Percentiles rank a stretch among this genome's conserved stretches.
phyloP scores from a whole-genome alignment of 2,329 filamentous ascomycete genomes.

The Cordyceps cateniannulata region DNA sequence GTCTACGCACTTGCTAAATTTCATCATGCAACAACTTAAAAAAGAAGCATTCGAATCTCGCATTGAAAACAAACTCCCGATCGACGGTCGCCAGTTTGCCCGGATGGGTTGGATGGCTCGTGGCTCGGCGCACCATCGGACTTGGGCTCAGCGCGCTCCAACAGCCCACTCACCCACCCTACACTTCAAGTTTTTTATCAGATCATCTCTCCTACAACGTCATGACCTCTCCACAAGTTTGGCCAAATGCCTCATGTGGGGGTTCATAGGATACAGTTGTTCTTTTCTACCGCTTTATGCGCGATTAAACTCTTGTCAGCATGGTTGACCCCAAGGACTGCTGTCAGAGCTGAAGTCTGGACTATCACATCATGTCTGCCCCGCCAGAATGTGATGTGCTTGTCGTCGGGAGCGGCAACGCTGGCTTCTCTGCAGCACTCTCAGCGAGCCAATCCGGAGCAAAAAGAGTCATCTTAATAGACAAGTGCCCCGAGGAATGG shows the following conservation, averaged over 20 bases:
- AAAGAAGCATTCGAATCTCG: not conserved
- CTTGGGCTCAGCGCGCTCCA: not conserved
- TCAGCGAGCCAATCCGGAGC: slow-evolving; percentile 45
- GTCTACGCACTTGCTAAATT: not conserved
- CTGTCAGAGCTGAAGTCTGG: not conserved
- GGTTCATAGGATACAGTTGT: not conserved
- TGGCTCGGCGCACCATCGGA: slow-evolving; percentile 2
- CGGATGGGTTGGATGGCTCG: not conserved
- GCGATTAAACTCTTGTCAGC: not conserved
- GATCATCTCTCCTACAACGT: not conserved
- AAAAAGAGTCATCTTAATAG: slow-evolving; percentile 45
- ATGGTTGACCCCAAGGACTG: not conserved
- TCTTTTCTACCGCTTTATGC: not conserved
- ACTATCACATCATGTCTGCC: not conserved
- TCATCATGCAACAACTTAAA: not conserved
- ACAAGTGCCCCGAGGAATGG: slow-evolving; percentile 53
- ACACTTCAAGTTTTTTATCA: not conserved
- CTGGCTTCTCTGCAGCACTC: slow-evolving; percentile 54
- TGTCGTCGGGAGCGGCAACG: slow-evolving; percentile 58
- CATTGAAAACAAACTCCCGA: not conserved
- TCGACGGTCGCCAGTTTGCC: not conserved
- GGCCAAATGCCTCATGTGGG: not conserved
- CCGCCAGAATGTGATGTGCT: slow-evolving; percentile 31
- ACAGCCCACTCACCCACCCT: not conserved
- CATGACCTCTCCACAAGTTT: not conserved